Evolutionary conservation across 768 basidiomycete species (phyloP).

Genomic region (Serpula lacrymans): DNA sequence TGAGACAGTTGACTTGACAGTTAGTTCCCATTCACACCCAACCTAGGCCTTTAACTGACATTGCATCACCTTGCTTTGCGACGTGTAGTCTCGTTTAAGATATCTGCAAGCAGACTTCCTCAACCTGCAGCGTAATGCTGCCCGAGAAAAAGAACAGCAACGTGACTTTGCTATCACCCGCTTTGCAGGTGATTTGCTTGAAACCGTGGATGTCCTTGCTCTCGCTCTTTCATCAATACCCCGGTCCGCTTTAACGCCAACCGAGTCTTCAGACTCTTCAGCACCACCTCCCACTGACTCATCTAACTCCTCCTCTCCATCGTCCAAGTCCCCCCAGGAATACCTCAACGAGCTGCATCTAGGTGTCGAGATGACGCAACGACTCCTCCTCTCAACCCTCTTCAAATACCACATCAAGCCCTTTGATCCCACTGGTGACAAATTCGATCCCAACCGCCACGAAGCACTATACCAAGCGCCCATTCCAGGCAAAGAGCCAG

Average conservation of each 20-base stretch:
- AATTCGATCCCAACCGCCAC: slow-evolving; percentile 92
- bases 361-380: slow-evolving; percentile 91
- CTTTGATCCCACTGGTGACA: slow-evolving; percentile 89
- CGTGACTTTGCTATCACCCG: slow-evolving; percentile 90
- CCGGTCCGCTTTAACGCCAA: slow-evolving; percentile 35
- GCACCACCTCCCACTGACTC: slow-evolving; percentile 26
- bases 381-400: slow-evolving; percentile 83
- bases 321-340: slow-evolving; percentile 50
- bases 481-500: slow-evolving; percentile 84
- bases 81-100: slow-evolving; percentile 74
- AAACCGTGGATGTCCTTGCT: slow-evolving; percentile 86
- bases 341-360: slow-evolving; percentile 71
- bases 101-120: slow-evolving; percentile 95
- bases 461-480: slow-evolving; percentile 96
- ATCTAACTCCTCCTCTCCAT: slow-evolving; percentile 27
- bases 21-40: slow-evolving; percentile 35
- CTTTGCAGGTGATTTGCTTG: slow-evolving; percentile 87
- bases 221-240: slow-evolving; percentile 83
- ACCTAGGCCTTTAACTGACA: slow-evolving; percentile 8
- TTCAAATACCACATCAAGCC: slow-evolving; percentile 90
- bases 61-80: slow-evolving; percentile 8
- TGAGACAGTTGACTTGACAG: slow-evolving; percentile 81
- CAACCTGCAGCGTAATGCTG: slow-evolving; percentile 89
- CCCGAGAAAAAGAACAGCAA: slow-evolving; percentile 88
- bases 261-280: slow-evolving; percentile 22